Evolutionary conservation across 1,139 yeast species (phyloP), one percentile per base, ranked within the genome.

Genomic region (Diutina neorugosa): DNA sequence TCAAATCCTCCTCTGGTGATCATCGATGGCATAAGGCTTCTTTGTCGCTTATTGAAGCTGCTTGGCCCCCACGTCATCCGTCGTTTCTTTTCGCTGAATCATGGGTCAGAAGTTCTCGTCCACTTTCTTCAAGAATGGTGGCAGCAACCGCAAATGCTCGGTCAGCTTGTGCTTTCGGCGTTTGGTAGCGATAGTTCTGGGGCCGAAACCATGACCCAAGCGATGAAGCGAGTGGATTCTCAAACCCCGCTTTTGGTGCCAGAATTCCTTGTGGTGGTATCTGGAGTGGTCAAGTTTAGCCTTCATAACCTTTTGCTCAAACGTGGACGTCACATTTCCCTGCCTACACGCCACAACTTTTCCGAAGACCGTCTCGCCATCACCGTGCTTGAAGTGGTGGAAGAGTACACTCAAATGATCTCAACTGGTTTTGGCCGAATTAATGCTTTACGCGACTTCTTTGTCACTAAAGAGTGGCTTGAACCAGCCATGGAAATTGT

Each of bases 41-140:
- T 86, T 20, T 67, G 82, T 7, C 74, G 73, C 53, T 64, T 82
- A 7, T 66, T 86, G 20, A 65, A 70, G 34, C 65, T 74, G 1
- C 66, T 77, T 11, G 83, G 84, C 0, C 63, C 74, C 0, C 73
- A 71, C 48, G 71, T 76, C 1, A 76, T 77, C 52, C 71, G 67
- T 40, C 65, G 74, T 31, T 84, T 86, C 60, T 70, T 79, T 46
- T 73, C 71, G 19, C 72, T 69, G 19, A 77, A 79, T 53, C 69
- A 68, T 57, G 93, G 93, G 0, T 64, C 81, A 19, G 74, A 73
- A 27, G 70, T 84, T 1, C 60, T 86, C 34, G 71, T 81, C 0
- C 75, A 69, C 54, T 69, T 69, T 44, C 61, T 81, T 42, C 65
- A 69, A 52, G 63, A 66, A 51, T 73, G 77, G 74, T 79, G 84